Percentiles rank a stretch among this genome's conserved stretches.
Conservation (phyloP, 1,139 yeast species). For the Martiniozyma asiatica region DNA sequence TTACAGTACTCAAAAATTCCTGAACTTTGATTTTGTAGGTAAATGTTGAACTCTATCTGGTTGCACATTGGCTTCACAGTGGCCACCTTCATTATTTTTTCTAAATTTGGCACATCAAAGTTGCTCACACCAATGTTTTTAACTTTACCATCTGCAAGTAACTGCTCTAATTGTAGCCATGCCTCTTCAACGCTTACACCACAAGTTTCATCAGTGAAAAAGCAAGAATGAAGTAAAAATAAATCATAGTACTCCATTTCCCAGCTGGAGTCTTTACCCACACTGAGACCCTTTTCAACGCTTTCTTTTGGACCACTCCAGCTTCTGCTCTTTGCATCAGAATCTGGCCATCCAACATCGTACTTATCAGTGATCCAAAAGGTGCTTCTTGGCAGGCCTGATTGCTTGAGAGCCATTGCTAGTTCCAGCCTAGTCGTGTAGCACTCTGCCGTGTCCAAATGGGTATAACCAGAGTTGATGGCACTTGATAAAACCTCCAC, state of each 20-base stretch:
- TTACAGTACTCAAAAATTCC: conserved; percentile 38
- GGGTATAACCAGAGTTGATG: conserved; percentile 29
- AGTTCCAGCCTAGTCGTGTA: conserved; percentile 49
- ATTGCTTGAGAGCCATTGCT: too few species aligned
- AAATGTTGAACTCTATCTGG: conserved; percentile 62
- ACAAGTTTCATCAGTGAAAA: conserved; percentile 24
- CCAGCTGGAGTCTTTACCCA: too few species aligned
- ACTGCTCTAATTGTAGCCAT: conserved; percentile 21
- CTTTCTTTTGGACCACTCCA: conserved; percentile 23
- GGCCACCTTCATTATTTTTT: conserved; percentile 27
- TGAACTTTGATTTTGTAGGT: conserved; percentile 56
- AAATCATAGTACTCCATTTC: conserved; percentile 36
- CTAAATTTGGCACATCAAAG: conserved; percentile 28
- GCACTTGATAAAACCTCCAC: conserved; percentile 33
- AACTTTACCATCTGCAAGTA: conserved; percentile 24
- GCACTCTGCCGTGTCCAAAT: conserved; percentile 47
- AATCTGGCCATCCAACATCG: conserved; percentile 22
- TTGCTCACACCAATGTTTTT: conserved; percentile 39
- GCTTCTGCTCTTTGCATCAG: conserved; percentile 18
- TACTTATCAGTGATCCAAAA: conserved; percentile 49
- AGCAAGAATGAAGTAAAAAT: conserved; percentile 38
- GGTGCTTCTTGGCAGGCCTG: too few species aligned
- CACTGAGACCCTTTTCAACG: conserved; percentile 26
- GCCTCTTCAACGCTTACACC: conserved; percentile 26
- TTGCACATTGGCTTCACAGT: conserved; percentile 49